Base-by-base conservation (phyloP, 2,329 filamentous ascomycete genomes). In the Diaporthe longicolla region DNA sequence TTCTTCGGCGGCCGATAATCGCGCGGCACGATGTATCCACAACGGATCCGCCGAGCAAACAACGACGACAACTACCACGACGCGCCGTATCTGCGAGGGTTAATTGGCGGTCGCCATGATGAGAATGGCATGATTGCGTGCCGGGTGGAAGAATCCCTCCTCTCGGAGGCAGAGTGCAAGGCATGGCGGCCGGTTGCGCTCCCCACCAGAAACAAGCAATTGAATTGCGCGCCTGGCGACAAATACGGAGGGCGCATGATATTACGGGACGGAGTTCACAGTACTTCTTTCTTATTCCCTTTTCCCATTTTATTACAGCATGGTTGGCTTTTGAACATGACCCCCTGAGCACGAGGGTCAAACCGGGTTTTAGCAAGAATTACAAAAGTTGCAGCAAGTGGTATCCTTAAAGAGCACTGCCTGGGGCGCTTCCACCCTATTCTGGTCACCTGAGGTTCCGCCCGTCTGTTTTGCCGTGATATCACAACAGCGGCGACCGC, bases 1-100 rank as follows among this genome's bases (percentile, higher is more conserved):
- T 88, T 89, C 80, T 84, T 80, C 79, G 79, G 78, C 57, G 58
- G 72, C 40, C 58, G 57, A 70, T 78, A 50, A 48, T 63, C 68
- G 57, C 19, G 70, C 54, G 29, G 19, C 21, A 37, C 40, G 21
- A 19, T 3, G 26, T 19, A 45, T 35, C 21, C 37, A 1, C 37
- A 40, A 8, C 58, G 10, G 7, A 61, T 24, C 26, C 15, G 21
- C 24, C 4, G 24, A 26, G 58, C 58, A 45, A 10, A 54, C 52
- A 3, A 50, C 43, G 1, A 66, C 61, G 19, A 24, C 61, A 2
- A 52, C 13, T 4, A 24, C 21, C 32, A 24, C 45, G 21, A 17
- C 21, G 19, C 61, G 61, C 26, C 26, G 76, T 73, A 35, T 11
- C 15, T 5, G 35, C 45, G 55, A 26, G 26, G 48, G 21, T 21